Base-by-base conservation (phyloP, 257 asterid genomes). In the Scutellaria minor region DNA sequence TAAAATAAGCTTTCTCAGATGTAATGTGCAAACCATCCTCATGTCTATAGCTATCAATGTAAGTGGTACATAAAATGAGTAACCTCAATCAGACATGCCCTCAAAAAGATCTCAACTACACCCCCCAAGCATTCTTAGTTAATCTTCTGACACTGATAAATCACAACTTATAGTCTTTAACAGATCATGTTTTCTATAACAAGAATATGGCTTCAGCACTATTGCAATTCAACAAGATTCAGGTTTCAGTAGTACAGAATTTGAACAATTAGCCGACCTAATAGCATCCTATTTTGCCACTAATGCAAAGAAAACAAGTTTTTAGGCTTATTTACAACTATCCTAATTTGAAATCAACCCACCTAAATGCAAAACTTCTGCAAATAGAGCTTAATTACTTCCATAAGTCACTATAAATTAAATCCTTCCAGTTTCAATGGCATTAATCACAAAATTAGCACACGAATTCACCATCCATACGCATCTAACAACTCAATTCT, bases 301-400 rank as follows among this genome's bases (percentile, higher is more conserved):
- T 24, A 11, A 14, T 2, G 11, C 66, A 75, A 0, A 55, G 42
- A 27, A 51, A 51, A 50, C 27, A 12, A 48, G 44, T 14, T 22
- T 2, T n/a, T 2, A 50, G 20, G 8, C 45, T 40, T 15, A 66
- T 63, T 52, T 63, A 57, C 65, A 68, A 48, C 41, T 18, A 22
- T 20, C 45, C 75, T 59, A 13, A 55, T 15, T 66, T 31, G 44
- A 62, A 64, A 24, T 46, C 31, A 54, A 67, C 18, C 42, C 57
- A 73, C 44, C 54, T 15, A 37, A 67, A 72, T 14, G 44, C 20
- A 52, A 0, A 3, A 44, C 18, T 75, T 31, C 2, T 10, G 41
- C 74, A 52, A 45, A 57, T 65, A 24, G 50, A 54, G 79, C 45
- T 68, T 47, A 80, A 51, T 42, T 48, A 56, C 71, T 63, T 15